Percentiles rank a stretch among this genome's conserved stretches.
These are phyloP conservation scores for Lactarius trivialis DNA, from an alignment of 768 basidiomycete species.

Conservation along the genomic window DNA sequence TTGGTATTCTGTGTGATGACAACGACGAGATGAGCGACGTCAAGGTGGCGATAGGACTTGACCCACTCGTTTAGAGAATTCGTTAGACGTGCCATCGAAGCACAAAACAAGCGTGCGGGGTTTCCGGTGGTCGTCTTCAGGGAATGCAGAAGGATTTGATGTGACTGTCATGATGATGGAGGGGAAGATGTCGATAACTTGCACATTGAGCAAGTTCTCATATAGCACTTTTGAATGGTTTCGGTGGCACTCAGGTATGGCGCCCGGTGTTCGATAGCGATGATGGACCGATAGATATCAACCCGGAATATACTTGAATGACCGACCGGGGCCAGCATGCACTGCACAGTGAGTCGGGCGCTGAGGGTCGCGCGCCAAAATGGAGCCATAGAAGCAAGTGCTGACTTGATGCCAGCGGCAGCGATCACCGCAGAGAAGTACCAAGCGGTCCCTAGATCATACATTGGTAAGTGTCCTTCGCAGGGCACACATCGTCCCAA, in stretches of 20 bases:
- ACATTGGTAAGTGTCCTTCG: background rate
- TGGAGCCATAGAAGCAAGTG: background rate
- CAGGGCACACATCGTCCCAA: background rate
- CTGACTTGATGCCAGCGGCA: background rate
- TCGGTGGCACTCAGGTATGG: background rate
- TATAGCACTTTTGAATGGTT: background rate
- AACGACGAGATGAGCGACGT: background rate
- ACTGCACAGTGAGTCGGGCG: too few relatives aligned
- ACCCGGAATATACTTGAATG: background rate
- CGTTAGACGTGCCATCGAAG: slow-evolving; percentile 61
- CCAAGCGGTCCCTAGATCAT: background rate
- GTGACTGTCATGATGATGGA: background rate
- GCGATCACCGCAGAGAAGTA: background rate
- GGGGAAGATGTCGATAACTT: background rate
- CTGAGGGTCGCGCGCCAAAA: background rate
- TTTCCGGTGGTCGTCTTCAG: background rate
- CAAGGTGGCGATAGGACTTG: background rate
- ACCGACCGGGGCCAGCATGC: too few relatives aligned
- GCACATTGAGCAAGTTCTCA: background rate
- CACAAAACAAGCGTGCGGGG: slow-evolving; percentile 52
- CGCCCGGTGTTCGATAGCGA: background rate
- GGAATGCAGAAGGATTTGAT: background rate
- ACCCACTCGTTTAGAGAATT: slow-evolving; percentile 28
- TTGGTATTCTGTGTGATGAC: slow-evolving; percentile 48
- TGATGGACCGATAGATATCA: background rate